Evolutionary conservation across 2,329 filamentous ascomycete genomes (phyloP).

Genomic region (Cladorrhinum sp.): DNA sequence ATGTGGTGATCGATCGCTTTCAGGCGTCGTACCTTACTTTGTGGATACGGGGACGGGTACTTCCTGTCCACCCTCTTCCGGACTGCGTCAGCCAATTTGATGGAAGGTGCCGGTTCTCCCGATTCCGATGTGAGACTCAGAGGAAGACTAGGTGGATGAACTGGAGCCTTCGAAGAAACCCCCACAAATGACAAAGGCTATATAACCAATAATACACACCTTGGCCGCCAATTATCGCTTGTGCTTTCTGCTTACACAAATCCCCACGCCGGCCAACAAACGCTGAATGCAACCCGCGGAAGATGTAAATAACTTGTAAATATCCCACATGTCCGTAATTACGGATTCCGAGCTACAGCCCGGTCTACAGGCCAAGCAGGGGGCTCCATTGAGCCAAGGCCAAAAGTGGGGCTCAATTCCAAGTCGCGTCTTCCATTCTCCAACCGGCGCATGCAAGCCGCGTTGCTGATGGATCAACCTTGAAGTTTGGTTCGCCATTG

Average conservation of each 20-base stretch:
- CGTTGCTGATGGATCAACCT: neutral
- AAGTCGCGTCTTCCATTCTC: conserved; percentile 6
- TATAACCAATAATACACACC: no score
- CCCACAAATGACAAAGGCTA: no score
- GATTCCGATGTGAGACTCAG: neutral
- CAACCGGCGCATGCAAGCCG: neutral
- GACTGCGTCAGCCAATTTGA: neutral
- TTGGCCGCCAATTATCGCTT: no score
- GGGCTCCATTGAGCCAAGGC: neutral
- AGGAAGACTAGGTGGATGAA: neutral
- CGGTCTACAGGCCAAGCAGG: neutral
- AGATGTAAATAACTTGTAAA: no score
- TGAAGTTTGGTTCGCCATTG: neutral
- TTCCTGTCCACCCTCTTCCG: neutral
- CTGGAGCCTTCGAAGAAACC: no score
- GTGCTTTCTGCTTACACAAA: no score
- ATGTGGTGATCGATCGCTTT: neutral
- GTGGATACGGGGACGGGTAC: neutral
- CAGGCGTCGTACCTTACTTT: neutral
- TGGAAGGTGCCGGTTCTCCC: neutral
- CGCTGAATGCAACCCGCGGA: no score
- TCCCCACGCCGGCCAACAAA: no score
- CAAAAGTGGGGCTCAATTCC: conserved; percentile 9
- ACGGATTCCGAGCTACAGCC: neutral
- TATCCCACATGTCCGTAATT: neutral